Evolutionary conservation across 768 basidiomycete genomes (phyloP).

Genomic region (Boletus coccyginus): DNA sequence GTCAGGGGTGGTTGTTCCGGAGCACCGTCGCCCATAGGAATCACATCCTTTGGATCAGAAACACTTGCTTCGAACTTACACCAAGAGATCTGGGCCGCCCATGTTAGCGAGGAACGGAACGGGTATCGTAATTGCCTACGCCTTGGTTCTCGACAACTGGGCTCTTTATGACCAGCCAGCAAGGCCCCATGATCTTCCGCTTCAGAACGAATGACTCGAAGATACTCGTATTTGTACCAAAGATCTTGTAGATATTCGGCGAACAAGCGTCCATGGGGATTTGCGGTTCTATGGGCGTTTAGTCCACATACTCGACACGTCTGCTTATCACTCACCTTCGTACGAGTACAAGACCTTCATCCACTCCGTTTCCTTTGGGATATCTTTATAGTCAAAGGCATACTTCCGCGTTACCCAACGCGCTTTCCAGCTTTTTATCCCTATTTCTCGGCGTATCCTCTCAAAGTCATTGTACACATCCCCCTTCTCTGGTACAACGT

Average conservation of each 20-base stretch:
- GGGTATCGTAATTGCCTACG: constrained; percentile 42
- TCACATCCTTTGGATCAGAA: constrained; percentile 83
- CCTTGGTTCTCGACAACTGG: constrained; percentile 75
- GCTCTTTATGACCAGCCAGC: constrained; percentile 88
- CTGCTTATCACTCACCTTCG: constrained; percentile 51
- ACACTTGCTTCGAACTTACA: constrained; percentile 90
- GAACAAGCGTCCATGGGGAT: constrained; percentile 73
- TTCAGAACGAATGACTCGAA: constrained; percentile 94
- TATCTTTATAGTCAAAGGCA: constrained; percentile 75
- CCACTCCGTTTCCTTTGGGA: constrained; percentile 85
- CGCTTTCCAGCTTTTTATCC: constrained; percentile 72
- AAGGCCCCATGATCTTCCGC: constrained; percentile 98
- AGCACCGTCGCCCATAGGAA: constrained; percentile 76
- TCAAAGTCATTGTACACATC: constrained; percentile 88
- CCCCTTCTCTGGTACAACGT: constrained; percentile 61
- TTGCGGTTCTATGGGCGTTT: constrained; percentile 31
- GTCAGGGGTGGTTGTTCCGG: constrained; percentile 83
- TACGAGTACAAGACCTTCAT: constrained; percentile 93
- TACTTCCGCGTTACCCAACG: constrained; percentile 90
- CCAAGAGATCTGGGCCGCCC: constrained; percentile 79
- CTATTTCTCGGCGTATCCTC: constrained; percentile 63
- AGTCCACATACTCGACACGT: background rate
- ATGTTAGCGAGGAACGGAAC: background rate
- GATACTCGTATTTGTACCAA: constrained; percentile 89
- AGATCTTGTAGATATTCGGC: constrained; percentile 81